These are phyloP conservation scores for Prunus mume DNA, from an alignment of 306 rosid genomes.

Conservation along the genomic window DNA sequence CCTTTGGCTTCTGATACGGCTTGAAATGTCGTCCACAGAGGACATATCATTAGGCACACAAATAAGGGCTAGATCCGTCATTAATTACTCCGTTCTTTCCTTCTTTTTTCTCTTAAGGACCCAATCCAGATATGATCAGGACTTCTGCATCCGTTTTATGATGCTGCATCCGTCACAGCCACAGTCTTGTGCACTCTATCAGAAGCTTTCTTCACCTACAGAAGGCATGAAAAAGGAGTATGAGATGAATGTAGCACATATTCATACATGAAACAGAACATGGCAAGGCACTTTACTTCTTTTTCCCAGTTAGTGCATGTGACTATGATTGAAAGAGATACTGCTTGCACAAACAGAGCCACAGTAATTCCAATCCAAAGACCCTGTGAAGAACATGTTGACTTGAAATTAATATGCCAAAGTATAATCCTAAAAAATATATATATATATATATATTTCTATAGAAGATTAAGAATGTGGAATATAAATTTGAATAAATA, in stretches of 20 bases:
- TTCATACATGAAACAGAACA: not conserved
- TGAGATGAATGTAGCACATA: not conserved
- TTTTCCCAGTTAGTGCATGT: constrained; percentile 26
- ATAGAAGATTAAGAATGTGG: not conserved
- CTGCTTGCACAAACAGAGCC: constrained; percentile 23
- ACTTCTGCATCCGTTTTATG: not conserved
- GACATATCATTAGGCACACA: too few relatives aligned
- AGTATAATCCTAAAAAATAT: not conserved
- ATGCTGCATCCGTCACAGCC: not conserved
- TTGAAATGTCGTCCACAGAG: too few relatives aligned
- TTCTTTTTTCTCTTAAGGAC: too few relatives aligned
- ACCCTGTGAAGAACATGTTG: constrained; percentile 22
- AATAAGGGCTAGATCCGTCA: too few relatives aligned
- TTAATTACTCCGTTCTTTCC: too few relatives aligned
- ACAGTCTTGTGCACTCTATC: constrained; percentile 20
- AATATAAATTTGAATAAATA: not conserved
- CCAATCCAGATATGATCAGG: not conserved
- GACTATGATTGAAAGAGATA: constrained; percentile 17
- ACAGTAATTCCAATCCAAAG: constrained; percentile 34
- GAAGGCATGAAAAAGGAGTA: not conserved
- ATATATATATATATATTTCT: not conserved
- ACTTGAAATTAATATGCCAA: not conserved
- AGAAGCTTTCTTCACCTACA: constrained; percentile 35
- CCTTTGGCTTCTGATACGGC: too few relatives aligned
- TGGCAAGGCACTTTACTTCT: constrained; percentile 19